phyloP scores from a whole-genome alignment of 306 rosid genomes.

The Inga oerstediana region DNA sequence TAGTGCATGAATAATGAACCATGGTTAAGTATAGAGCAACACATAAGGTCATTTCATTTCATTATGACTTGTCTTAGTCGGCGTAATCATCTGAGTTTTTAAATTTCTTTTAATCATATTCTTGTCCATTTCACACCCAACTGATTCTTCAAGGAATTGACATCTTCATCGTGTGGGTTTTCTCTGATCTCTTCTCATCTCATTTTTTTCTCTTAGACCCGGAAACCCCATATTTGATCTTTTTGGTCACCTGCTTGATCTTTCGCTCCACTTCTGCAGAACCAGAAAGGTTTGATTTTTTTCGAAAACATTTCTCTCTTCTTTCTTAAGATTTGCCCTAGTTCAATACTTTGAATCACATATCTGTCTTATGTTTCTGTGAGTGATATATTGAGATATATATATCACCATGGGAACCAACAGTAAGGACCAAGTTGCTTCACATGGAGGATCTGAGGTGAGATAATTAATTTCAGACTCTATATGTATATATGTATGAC shows the following conservation, averaged over 20 bases:
- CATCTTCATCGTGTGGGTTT: conserved; percentile 28
- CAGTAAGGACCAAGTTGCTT: conserved; percentile 47
- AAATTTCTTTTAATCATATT: conserved; percentile 23
- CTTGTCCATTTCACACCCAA: conserved; percentile 34
- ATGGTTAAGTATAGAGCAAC: conserved; percentile 37
- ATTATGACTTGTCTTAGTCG: conserved; percentile 34
- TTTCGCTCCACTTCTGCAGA: conserved; percentile 17
- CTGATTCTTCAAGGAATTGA: conserved; percentile 39
- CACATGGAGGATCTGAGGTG: conserved; percentile 62
- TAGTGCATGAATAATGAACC: conserved; percentile 31
- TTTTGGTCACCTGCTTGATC: background rate
- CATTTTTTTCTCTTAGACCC: conserved; percentile 21
- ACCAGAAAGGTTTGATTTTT: background rate
- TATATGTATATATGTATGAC: background rate
- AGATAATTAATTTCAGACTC: conserved; percentile 28
- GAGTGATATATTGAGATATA: conserved; percentile 35
- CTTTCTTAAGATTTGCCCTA: conserved; percentile 17
- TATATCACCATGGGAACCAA: conserved; percentile 62
- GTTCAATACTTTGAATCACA: conserved; percentile 7
- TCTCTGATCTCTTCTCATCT: conserved; percentile 22
- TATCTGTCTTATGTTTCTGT: conserved; percentile 23
- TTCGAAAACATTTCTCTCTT: conserved; percentile 3
- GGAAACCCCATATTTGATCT: background rate
- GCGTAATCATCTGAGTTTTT: conserved; percentile 38
- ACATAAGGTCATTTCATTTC: conserved; percentile 33